phyloP scores from a whole-genome alignment of 1,284 basidiomycete genomes.

The Naganishia sp. region DNA sequence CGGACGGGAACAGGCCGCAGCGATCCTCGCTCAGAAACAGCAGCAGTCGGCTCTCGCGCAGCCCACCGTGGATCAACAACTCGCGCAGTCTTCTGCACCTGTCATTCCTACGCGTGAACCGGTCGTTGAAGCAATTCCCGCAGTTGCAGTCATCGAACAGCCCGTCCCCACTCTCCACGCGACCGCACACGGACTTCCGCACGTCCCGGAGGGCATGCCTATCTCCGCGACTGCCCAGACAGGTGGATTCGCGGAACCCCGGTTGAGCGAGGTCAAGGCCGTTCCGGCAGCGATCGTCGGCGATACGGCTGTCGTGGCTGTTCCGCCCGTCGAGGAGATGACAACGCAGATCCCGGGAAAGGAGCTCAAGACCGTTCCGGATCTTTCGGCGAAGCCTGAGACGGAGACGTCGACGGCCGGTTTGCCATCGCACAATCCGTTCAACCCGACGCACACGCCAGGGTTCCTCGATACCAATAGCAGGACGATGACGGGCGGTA shows the following conservation, averaged over 20 bases:
- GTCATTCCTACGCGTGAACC: neutral
- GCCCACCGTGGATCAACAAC: slow-evolving; percentile 3
- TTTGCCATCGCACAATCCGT: slow-evolving; percentile 15
- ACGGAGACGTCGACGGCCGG: neutral
- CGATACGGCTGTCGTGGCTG: neutral
- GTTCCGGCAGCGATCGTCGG: neutral
- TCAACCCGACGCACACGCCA: slow-evolving; percentile 21
- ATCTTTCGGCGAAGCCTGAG: neutral
- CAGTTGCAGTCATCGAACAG: neutral
- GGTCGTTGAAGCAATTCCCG: neutral
- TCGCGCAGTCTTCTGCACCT: slow-evolving; percentile 3
- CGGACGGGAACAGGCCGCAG: slow-evolving; percentile 47
- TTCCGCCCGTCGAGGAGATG: neutral
- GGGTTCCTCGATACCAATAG: neutral
- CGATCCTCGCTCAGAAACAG: slow-evolving; percentile 37
- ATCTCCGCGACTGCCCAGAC: slow-evolving; percentile 19
- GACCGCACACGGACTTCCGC: slow-evolving; percentile 6
- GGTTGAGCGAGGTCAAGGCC: neutral
- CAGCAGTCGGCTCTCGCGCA: neutral
- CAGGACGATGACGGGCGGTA: slow-evolving; percentile 30
- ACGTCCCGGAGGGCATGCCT: neutral
- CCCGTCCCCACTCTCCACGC: neutral
- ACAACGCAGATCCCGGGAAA: slow-evolving; percentile 4
- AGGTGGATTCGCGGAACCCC: slow-evolving; percentile 15
- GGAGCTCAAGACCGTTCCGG: slow-evolving; percentile 7